phyloP scores from a whole-genome alignment of 176 grass and related monocot species.

The Pontederia crassipes region DNA sequence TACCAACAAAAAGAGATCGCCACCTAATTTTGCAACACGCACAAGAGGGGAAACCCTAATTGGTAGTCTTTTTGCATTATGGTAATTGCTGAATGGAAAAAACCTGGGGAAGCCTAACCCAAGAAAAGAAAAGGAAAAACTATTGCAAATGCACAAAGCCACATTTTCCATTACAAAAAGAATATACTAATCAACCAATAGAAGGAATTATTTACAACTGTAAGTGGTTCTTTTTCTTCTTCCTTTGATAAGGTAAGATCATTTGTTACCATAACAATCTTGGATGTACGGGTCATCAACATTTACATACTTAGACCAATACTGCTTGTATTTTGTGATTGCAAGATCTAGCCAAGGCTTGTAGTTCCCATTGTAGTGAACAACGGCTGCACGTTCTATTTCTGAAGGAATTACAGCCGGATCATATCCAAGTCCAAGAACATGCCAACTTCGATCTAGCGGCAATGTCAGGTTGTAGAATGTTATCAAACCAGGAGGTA shows the following conservation, averaged over 20 bases:
- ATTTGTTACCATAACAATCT: constrained; percentile 45
- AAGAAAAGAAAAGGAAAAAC: too few relatives aligned
- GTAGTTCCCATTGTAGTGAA: constrained; percentile 98
- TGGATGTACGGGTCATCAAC: constrained; percentile 50
- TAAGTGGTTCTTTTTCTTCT: too few relatives aligned
- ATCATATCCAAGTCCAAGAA: constrained; percentile 93
- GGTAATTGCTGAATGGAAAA: too few relatives aligned
- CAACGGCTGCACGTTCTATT: constrained; percentile 64
- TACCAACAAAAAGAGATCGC: too few relatives aligned
- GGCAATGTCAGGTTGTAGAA: constrained; percentile 96
- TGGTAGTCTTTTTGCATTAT: too few relatives aligned
- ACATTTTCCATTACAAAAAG: too few relatives aligned
- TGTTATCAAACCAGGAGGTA: constrained; percentile 88
- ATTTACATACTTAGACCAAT: constrained; percentile 85
- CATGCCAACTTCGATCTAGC: constrained; percentile 79
- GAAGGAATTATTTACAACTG: too few relatives aligned
- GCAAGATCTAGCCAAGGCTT: constrained; percentile 98
- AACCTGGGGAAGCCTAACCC: too few relatives aligned
- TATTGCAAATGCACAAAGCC: too few relatives aligned
- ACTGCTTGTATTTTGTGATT: constrained; percentile 74
- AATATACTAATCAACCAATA: too few relatives aligned
- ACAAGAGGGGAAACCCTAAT: too few relatives aligned
- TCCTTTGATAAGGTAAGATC: constrained; percentile 1
- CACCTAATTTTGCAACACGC: too few relatives aligned
- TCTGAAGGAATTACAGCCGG: constrained; percentile 56